phyloP scores from a whole-genome alignment of 148 eudicot species.

The Euryodendron excelsum region DNA sequence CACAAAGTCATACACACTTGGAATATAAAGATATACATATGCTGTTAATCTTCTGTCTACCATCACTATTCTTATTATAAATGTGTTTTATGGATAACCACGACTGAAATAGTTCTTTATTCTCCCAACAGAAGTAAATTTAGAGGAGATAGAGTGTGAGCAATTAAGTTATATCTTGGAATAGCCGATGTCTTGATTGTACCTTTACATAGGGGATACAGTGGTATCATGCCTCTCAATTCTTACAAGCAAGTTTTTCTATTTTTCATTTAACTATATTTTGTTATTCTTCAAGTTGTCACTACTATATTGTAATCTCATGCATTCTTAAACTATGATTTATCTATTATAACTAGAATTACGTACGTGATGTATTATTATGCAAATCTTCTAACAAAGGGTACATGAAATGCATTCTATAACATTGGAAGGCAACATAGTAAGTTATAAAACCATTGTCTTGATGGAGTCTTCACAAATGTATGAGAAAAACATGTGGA shows the following conservation, averaged over 20 bases:
- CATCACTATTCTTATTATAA: neutral
- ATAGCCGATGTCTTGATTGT: no score
- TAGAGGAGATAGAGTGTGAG: no score
- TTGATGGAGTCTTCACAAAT: neutral
- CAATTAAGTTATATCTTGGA: no score
- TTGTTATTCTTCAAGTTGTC: no score
- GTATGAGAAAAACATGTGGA: no score
- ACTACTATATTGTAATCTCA: neutral
- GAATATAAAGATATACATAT: neutral
- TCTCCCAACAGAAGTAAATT: no score
- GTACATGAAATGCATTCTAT: neutral
- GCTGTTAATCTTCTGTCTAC: neutral
- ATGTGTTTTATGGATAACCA: neutral
- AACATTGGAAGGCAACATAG: neutral
- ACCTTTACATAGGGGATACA: no score
- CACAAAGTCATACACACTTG: neutral
- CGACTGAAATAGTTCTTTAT: neutral
- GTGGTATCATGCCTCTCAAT: no score
- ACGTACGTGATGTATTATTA: no score
- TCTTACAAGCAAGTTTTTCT: no score
- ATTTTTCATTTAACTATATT: no score
- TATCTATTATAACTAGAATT: no score
- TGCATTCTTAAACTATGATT: neutral
- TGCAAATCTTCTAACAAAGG: neutral
- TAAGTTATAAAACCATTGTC: neutral